Evolutionary conservation across 2,329 filamentous ascomycete species (phyloP), one percentile per base, ranked within the genome.

Genomic region (Diaporthe citrichinensis): DNA sequence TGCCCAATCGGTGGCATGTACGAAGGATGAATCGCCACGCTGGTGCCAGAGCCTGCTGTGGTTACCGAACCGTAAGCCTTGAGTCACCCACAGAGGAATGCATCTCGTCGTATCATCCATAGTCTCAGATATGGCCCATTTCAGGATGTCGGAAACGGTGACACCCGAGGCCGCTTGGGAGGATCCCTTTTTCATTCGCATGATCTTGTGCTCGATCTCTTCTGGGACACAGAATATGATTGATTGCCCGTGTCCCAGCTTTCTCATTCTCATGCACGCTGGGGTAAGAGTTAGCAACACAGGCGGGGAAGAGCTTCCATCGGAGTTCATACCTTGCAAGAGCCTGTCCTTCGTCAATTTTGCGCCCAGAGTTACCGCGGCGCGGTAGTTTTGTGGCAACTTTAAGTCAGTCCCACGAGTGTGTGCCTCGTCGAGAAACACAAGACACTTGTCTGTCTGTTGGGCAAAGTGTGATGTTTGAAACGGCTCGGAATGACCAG

Each of bases 221-320:
- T 85, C 79, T 0, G 91, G 87, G 0, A 91, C 83, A 73, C 88
- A 90, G 72, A 94, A 94, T 0, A 89, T 84, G 0, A 95, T 88
- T 0, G 90, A 91, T 78, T 95, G 93, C 0, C 92, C 92, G 2
- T 90, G 83, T 0, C 92, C 93, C 0, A 96, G 86, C 75, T 92
- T 90, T 23, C 93, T 83, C 89, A 95, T 91, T n/a, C 93, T 83
- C 91, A 93, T 94, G 76, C 92, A 93, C 0, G 92, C 92, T 90
- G 68, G 25, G 28, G 51, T 36, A 39, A 67, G 17, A 3, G 20
- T 36, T 15, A 36, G 20, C 17, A 49, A 49, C 0, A 23, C 2
- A 49, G 17, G 44, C 17, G 44, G 20, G 44, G 44, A 20, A 20
- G 17, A 23, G 15, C 8, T 44, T 1, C 15, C 34, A 31, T 25